Conservation (phyloP, 176 grass and related monocot species). For the Rhynchospora pubera region DNA sequence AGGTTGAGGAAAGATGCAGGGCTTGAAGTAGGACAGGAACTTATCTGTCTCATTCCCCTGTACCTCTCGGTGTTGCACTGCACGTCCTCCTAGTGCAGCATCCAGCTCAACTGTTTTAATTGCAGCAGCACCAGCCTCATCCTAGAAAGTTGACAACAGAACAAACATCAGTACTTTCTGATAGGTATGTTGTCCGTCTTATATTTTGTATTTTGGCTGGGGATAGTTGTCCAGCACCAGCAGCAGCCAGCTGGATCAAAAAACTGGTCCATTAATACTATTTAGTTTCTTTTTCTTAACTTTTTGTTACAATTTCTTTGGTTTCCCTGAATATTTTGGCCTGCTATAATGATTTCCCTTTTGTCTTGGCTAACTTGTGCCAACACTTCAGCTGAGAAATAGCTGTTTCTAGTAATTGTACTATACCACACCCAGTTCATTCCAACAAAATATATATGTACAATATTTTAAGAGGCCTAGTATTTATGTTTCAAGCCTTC, state of each 20-base stretch:
- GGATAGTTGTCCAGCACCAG: not conserved
- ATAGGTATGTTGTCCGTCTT: not conserved
- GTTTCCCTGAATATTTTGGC: not conserved
- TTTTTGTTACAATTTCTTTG: not conserved
- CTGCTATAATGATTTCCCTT: not conserved
- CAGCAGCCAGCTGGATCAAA: not conserved
- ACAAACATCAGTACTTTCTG: not conserved
- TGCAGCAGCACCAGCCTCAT: constrained; percentile 85
- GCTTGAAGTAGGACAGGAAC: constrained; percentile 86
- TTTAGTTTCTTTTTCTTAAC: not conserved
- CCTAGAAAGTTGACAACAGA: constrained; percentile 32
- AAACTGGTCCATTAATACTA: not conserved
- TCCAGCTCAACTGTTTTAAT: constrained; percentile 89
- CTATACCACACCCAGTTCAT: not conserved
- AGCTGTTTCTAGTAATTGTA: constrained; percentile 7
- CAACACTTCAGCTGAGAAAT: not conserved
- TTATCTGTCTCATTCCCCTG: constrained; percentile 95
- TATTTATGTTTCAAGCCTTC: not conserved
- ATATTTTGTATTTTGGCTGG: not conserved
- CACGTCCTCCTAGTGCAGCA: constrained; percentile 78
- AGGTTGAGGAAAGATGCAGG: constrained; percentile 91
- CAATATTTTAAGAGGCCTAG: constrained; percentile 22
- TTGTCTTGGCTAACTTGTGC: not conserved
- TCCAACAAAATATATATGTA: not conserved
- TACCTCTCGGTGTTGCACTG: constrained; percentile 81